A percentile compares a stretch with the other conserved stretches of the same genome.
Conservation (phyloP, 768 basidiomycete species). For the Cystobasidium tubakii region DNA sequence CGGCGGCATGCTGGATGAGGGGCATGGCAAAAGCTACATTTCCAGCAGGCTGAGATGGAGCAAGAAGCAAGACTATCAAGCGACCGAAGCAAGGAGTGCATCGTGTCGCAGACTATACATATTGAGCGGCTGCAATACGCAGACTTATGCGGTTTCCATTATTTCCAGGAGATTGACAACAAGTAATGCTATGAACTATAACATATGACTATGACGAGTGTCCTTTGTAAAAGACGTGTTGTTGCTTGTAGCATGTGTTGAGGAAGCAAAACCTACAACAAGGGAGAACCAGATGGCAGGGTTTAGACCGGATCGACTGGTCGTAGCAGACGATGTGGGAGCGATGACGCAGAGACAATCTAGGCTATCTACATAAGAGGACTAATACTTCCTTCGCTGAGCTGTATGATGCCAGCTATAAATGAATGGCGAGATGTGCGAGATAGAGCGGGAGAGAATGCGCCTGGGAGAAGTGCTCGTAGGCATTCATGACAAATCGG, state of each 20-base stretch:
- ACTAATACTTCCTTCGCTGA: too few relatives aligned
- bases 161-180: neutral
- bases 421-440: neutral
- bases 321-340: neutral
- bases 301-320: slow-evolving; percentile 4
- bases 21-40: too few relatives aligned
- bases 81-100: neutral
- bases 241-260: neutral
- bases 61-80: too few relatives aligned
- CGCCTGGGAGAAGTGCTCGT: too few relatives aligned
- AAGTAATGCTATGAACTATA: neutral
- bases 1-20: slow-evolving; percentile 45
- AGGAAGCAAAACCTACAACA: neutral
- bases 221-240: neutral
- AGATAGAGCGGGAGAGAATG: too few relatives aligned
- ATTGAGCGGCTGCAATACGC: neutral
- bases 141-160: neutral
- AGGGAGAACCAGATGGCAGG: neutral
- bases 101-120: neutral
- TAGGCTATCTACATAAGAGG: too few relatives aligned
- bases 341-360: too few relatives aligned
- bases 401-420: too few relatives aligned
- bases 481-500: too few relatives aligned
- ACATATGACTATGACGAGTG: neutral
- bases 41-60: neutral